A percentile compares a stretch with the other conserved stretches of the same genome.
phyloP scores from a whole-genome alignment of 306 rosid genomes.

The Dryas octopetala region DNA sequence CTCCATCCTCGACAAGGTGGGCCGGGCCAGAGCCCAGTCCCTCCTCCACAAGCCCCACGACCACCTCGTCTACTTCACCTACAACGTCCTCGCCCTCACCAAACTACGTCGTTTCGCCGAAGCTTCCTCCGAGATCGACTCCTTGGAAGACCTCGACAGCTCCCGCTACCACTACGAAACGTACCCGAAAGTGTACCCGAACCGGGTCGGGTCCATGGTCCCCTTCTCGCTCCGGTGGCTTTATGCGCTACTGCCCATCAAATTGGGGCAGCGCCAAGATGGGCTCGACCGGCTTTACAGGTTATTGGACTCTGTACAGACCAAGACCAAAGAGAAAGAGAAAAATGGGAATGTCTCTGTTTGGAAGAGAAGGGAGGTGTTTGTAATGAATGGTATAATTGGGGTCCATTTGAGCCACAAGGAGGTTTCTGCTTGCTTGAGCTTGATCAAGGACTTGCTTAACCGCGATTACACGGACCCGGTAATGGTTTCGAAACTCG shows the following conservation, averaged over 20 bases:
- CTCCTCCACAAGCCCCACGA: slow-evolving; percentile 85
- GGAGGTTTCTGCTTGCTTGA: slow-evolving; percentile 66
- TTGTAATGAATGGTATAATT: slow-evolving; percentile 63
- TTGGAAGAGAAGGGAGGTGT: slow-evolving; percentile 71
- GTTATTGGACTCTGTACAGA: slow-evolving; percentile 64
- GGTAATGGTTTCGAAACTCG: slow-evolving; percentile 66
- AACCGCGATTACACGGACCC: slow-evolving; percentile 47
- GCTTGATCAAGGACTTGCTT: slow-evolving; percentile 51
- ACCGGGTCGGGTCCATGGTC: slow-evolving; percentile 79
- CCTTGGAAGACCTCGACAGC: slow-evolving; percentile 70
- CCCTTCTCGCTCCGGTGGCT: slow-evolving; percentile 93
- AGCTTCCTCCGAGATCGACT: slow-evolving; percentile 73
- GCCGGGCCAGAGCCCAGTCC: slow-evolving; percentile 71
- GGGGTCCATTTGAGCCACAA: slow-evolving; percentile 72
- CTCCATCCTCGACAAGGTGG: slow-evolving; percentile 74
- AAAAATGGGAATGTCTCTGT: slow-evolving; percentile 26
- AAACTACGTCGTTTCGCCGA: slow-evolving; percentile 86
- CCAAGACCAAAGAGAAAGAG: slow-evolving; percentile 38
- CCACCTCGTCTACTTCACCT: slow-evolving; percentile 77
- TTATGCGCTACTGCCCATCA: slow-evolving; percentile 61
- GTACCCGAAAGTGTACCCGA: slow-evolving; percentile 58
- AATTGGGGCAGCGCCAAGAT: slow-evolving; percentile 68
- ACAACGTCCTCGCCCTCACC: slow-evolving; percentile 73
- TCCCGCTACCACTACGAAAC: slow-evolving; percentile 65
- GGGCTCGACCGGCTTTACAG: slow-evolving; percentile 73